Evolutionary conservation across 2,329 filamentous ascomycete genomes (phyloP), one percentile per base, ranked within the genome.

Genomic region (Grosmannia clavigera): DNA sequence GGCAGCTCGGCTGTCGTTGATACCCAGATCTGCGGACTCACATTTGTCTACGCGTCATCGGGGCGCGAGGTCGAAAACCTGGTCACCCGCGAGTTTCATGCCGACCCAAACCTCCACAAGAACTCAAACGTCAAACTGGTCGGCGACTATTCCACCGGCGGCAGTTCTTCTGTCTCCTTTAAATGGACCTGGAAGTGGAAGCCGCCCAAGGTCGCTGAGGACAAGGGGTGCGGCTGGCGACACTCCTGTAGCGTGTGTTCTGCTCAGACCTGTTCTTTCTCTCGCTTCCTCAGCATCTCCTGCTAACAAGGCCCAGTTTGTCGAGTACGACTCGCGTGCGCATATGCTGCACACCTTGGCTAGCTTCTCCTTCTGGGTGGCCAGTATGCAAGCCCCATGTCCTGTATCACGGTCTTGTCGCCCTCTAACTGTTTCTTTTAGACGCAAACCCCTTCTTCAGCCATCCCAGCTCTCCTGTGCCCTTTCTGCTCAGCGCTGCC

Each of bases 181-280:
- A 87, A 92, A 65, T 99, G 92, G 91, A 86, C 87, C 9, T 99
- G 94, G 94, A 94, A 87, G 77, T 99, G 92, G 91, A 90, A 88
- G 70, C 90, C 94, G 10, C 94, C 94, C 46, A 95, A 90, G 77
- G 69, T 76, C 16, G 75, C 76, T 19, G 92, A 96, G 69, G 92
- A 96, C 70, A 84, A 83, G 67, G 89, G 88, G 35, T 90, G 91
- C 61, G 94, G 94, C 53, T 99, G 94, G 92, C 88, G 90, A 69
- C 97, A 95, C 70, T 88, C 87, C 67, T 97, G 94, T 78, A 96
- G 90, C 71, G 87, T 90, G 77, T 64, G 81, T 74, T 31, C 5
- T 50, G 7, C 19, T 7, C 19, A 12, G 55, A 48, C 35, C 11
- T 57, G 14, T 16, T 19, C 51, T 16, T n/a, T 53, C 43, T 31